A percentile compares a stretch with the other conserved stretches of the same genome.
Evolutionary conservation across 768 basidiomycete species (phyloP).

Genomic region (Strobilomyces dryophilus): DNA sequence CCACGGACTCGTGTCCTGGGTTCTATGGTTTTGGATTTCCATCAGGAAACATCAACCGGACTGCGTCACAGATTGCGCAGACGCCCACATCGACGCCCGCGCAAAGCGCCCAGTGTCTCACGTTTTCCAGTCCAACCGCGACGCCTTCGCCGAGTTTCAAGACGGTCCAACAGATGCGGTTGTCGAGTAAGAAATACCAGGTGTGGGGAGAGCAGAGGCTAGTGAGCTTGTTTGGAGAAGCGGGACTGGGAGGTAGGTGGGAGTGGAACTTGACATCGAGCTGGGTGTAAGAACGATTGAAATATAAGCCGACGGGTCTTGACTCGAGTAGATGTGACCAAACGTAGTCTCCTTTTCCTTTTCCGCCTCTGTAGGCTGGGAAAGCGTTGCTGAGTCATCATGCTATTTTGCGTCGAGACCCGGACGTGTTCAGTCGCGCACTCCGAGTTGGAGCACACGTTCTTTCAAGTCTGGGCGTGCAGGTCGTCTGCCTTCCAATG

Average conservation of each 20-base stretch:
- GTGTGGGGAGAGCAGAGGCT: slow-evolving; percentile 13
- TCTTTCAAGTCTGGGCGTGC: slow-evolving; percentile 8
- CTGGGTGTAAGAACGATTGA: neutral
- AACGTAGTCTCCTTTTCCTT: too few relatives aligned
- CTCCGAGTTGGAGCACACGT: neutral
- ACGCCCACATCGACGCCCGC: slow-evolving; percentile 16
- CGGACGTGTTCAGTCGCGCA: neutral
- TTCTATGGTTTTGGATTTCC: slow-evolving; percentile 28
- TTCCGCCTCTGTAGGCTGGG: neutral
- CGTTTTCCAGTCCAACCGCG: slow-evolving; percentile 8
- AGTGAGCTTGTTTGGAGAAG: slow-evolving; percentile 8
- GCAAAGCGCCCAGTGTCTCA: slow-evolving; percentile 14
- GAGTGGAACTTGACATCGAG: slow-evolving; percentile 13
- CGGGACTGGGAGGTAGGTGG: neutral
- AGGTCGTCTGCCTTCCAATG: slow-evolving; percentile 22
- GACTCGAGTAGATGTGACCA: too few relatives aligned
- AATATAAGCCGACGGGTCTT: too few relatives aligned
- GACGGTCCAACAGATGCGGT: slow-evolving; percentile 9
- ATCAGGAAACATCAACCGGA: slow-evolving; percentile 21
- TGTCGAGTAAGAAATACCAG: slow-evolving; percentile 9
- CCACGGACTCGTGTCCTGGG: slow-evolving; percentile 23
- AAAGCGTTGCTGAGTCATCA: slow-evolving; percentile 18
- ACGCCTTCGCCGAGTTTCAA: slow-evolving; percentile 13
- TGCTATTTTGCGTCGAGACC: neutral
- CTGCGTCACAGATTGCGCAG: slow-evolving; percentile 17